These are phyloP conservation scores for Ephemerocybe angulata DNA, from an alignment of 768 basidiomycete species.

Conservation along the genomic window DNA sequence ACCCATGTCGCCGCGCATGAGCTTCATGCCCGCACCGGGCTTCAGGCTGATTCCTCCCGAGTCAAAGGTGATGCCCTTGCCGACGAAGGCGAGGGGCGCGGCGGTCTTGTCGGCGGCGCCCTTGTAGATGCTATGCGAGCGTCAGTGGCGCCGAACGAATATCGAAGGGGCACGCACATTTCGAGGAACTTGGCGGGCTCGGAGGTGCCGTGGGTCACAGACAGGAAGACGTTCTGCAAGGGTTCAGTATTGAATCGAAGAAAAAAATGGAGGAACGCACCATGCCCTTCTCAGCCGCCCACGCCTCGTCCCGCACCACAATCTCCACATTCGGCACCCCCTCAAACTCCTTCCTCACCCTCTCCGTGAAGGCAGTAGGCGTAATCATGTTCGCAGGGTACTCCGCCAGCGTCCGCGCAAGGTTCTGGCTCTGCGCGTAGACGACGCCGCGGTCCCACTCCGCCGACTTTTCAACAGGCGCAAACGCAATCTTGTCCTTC, in stretches of 20 bases:
- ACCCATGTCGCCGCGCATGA: conserved; percentile 88
- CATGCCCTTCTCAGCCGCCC: conserved; percentile 86
- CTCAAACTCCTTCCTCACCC: conserved; percentile 61
- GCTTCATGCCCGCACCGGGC: conserved; percentile 70
- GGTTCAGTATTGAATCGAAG: neutral
- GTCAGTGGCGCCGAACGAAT: neutral
- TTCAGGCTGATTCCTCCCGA: conserved; percentile 87
- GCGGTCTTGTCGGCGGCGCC: conserved; percentile 56
- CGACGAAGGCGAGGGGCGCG: conserved; percentile 71
- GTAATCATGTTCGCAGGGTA: conserved; percentile 84
- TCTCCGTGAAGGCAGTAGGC: conserved; percentile 75
- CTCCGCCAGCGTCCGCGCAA: conserved; percentile 83
- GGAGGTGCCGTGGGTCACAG: conserved; percentile 75
- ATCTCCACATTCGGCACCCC: conserved; percentile 69
- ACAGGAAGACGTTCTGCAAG: conserved; percentile 80
- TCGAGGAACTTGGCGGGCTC: conserved; percentile 88
- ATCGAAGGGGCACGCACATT: conserved; percentile 44
- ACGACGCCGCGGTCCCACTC: conserved; percentile 72
- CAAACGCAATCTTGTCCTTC: conserved; percentile 47
- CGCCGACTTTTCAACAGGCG: conserved; percentile 42
- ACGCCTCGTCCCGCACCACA: conserved; percentile 70
- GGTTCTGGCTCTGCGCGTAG: conserved; percentile 75
- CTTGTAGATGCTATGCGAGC: conserved; percentile 82
- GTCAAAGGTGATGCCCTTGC: conserved; percentile 90
- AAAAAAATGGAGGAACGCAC: conserved; percentile 26